These are phyloP conservation scores for Yamadazyma philogaea DNA, from an alignment of 805 yeast genomes.

Conservation along the genomic window DNA sequence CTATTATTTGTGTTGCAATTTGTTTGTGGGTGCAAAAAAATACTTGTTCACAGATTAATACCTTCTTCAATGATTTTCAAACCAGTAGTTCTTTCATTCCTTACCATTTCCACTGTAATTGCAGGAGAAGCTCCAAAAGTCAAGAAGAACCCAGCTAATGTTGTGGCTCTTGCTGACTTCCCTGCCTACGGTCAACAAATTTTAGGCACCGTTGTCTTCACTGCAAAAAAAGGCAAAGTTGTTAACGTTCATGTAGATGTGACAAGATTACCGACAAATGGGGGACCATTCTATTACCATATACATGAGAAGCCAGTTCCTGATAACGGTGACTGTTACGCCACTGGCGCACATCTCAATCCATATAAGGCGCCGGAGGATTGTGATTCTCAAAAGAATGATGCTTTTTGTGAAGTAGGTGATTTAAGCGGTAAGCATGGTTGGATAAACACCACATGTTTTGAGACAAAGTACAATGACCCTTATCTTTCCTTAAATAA, in stretches of 20 bases:
- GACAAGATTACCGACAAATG: slow-evolving; percentile 62
- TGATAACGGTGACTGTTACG: slow-evolving; percentile 47
- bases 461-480: slow-evolving; percentile 60
- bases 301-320: slow-evolving; percentile 60
- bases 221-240: slow-evolving; percentile 52
- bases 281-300: slow-evolving; percentile 70
- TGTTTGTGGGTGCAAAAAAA: slow-evolving; percentile 3
- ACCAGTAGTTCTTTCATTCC: slow-evolving; percentile 6
- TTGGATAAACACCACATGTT: slow-evolving; percentile 64
- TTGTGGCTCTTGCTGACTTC: slow-evolving; percentile 57
- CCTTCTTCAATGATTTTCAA: slow-evolving; percentile 8
- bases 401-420: slow-evolving; percentile 65
- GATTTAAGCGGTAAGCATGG: slow-evolving; percentile 81
- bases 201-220: slow-evolving; percentile 55
- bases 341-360: slow-evolving; percentile 57
- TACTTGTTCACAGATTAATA: neutral
- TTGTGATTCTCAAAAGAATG: slow-evolving; percentile 50
- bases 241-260: slow-evolving; percentile 68
- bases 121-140: slow-evolving; percentile 51
- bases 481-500: slow-evolving; percentile 63
- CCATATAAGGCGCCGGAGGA: slow-evolving; percentile 56
- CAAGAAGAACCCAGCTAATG: slow-evolving; percentile 47
- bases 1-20: neutral
- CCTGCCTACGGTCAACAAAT: slow-evolving; percentile 42
- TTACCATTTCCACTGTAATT: slow-evolving; percentile 9